Conservation (phyloP, 495 filamentous ascomycete species). For the Aspergillus nidulans region DNA sequence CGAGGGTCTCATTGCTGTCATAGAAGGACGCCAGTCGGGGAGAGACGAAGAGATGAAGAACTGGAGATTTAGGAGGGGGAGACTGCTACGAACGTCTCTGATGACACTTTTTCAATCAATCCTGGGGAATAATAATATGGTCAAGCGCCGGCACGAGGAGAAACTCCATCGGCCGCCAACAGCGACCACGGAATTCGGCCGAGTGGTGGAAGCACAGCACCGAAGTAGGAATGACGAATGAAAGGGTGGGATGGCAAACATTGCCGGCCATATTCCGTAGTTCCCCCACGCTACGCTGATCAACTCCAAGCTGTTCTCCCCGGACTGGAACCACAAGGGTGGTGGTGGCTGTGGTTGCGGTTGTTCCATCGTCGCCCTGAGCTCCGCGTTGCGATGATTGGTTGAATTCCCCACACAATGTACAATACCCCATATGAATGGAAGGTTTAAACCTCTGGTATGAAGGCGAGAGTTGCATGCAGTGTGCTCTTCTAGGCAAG, state of each 20-base stretch:
- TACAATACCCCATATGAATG: too few relatives aligned
- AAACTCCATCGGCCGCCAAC: constrained; percentile 14
- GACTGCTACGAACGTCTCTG: not conserved
- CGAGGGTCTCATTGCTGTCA: constrained; percentile 24
- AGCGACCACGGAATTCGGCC: constrained; percentile 29
- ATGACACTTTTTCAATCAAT: not conserved
- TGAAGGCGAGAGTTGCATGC: too few relatives aligned
- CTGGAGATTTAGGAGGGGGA: not conserved
- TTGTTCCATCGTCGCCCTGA: constrained; percentile 1
- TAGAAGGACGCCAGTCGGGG: not conserved
- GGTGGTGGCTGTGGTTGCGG: not conserved
- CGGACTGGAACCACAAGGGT: not conserved
- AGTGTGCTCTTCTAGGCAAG: too few relatives aligned
- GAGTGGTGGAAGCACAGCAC: constrained; percentile 15
- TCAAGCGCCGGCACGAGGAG: not conserved
- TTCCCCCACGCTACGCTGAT: not conserved
- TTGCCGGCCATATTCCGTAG: not conserved
- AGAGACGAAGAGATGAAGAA: not conserved
- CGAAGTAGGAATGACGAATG: constrained; percentile 1
- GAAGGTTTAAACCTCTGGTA: too few relatives aligned
- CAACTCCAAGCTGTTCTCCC: not conserved
- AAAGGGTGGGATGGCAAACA: constrained; percentile 1
- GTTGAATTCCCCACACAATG: not conserved
- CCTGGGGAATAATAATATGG: not conserved
- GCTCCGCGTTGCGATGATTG: not conserved